A percentile compares a stretch with the other conserved stretches of the same genome.
Evolutionary conservation across 129 eudicot species (phyloP).

Genomic region (Flaveria robusta): DNA sequence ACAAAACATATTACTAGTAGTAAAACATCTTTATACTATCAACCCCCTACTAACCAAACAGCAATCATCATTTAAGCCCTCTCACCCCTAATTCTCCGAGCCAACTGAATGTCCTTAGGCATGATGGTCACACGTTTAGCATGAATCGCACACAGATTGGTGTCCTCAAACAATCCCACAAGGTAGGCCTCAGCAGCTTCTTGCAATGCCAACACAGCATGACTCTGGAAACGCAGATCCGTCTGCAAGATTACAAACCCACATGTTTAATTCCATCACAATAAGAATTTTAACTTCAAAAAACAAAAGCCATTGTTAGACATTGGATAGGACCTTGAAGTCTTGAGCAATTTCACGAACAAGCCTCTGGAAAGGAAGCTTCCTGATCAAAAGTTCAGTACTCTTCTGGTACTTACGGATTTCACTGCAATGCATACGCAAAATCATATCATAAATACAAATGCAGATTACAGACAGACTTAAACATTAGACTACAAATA

Average conservation of each 20-base stretch:
- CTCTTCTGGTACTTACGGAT: constrained; percentile 65
- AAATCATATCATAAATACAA: not conserved
- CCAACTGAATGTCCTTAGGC: constrained; percentile 57
- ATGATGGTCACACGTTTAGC: constrained; percentile 50
- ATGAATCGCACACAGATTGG: constrained; percentile 46
- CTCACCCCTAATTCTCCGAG: constrained; percentile 49
- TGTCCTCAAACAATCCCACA: constrained; percentile 51
- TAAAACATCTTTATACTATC: constrained; percentile 12
- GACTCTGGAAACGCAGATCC: constrained; percentile 50
- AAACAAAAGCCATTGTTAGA: not conserved
- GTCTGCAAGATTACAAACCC: constrained; percentile 28
- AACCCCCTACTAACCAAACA: not conserved
- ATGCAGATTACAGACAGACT: too few relatives aligned
- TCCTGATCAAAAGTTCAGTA: constrained; percentile 72
- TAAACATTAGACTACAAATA: too few relatives aligned
- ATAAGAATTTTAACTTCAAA: not conserved
- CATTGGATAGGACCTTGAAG: constrained; percentile 31
- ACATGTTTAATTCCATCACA: not conserved
- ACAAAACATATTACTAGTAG: constrained; percentile 7
- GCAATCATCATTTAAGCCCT: constrained; percentile 36
- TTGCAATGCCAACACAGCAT: constrained; percentile 47
- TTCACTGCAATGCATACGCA: constrained; percentile 38
- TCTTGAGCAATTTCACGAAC: constrained; percentile 61
- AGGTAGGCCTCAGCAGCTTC: constrained; percentile 54
- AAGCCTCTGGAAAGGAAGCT: constrained; percentile 71